Percentiles rank a stretch among this genome's conserved stretches.
Conservation (phyloP, 129 eudicot genomes). For the Helianthus annuus region DNA sequence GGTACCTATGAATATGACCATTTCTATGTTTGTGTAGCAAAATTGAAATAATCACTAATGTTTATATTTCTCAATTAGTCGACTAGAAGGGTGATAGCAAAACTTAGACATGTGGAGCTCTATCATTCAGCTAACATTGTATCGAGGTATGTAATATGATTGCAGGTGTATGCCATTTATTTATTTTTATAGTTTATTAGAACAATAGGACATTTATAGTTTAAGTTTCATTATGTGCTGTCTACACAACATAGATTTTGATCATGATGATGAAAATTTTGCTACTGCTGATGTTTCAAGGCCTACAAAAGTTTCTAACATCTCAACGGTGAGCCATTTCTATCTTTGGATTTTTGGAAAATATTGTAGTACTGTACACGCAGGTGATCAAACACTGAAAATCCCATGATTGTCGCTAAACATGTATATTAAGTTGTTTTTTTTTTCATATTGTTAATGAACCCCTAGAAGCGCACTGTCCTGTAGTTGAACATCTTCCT, state of each 20-base stretch:
- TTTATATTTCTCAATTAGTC: conserved; percentile 39
- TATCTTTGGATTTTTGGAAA: too few species aligned
- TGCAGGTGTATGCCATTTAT: conserved; percentile 13
- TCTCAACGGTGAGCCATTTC: too few species aligned
- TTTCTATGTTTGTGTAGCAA: too few species aligned
- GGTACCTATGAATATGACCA: too few species aligned
- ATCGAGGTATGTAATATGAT: conserved; percentile 45
- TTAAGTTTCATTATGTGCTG: conserved; percentile 20
- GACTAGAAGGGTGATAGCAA: conserved; percentile 65
- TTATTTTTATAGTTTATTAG: not conserved
- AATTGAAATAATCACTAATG: conserved; percentile 9
- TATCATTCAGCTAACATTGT: conserved; percentile 68
- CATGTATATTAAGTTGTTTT: too few species aligned
- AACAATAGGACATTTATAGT: not conserved
- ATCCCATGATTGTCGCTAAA: too few species aligned
- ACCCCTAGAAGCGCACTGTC: too few species aligned
- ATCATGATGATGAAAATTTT: conserved; percentile 69
- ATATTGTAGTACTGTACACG: too few species aligned
- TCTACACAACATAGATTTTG: conserved; percentile 62
- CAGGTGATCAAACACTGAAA: too few species aligned
- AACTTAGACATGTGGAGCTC: conserved; percentile 63
- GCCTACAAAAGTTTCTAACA: too few species aligned
- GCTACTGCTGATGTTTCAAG: conserved; percentile 64
- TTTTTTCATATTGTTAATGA: too few species aligned
- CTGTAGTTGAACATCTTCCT: too few species aligned